phyloP scores from a whole-genome alignment of 2,329 filamentous ascomycete species.

The Hymenoscyphus fraxineus region DNA sequence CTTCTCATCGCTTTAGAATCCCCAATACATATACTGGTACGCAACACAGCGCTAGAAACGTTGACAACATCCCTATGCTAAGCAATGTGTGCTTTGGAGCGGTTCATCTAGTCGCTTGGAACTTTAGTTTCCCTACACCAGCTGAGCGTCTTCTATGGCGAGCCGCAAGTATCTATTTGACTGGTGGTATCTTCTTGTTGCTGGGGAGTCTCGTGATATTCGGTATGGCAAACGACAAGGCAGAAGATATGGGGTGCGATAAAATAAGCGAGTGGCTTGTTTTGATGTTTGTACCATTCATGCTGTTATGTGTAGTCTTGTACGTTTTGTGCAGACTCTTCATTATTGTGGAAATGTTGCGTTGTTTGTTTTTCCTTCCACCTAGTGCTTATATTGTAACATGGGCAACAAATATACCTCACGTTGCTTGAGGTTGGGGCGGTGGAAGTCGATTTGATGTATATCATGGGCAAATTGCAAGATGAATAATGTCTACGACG shows the following conservation, averaged over 20 bases:
- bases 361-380: neutral
- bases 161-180: neutral
- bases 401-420: neutral
- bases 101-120: conserved; percentile 21
- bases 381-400: neutral
- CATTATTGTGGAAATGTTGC: neutral
- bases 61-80: too few relatives aligned
- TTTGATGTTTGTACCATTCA: too few relatives aligned
- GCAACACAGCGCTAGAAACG: too few relatives aligned
- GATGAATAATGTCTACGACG: neutral
- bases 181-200: neutral
- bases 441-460: neutral
- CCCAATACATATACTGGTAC: too few relatives aligned
- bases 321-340: neutral
- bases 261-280: neutral
- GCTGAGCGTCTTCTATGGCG: conserved; percentile 5
- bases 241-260: neutral
- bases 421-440: neutral
- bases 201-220: too few relatives aligned
- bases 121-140: conserved; percentile 18
- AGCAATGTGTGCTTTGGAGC: conserved; percentile 13
- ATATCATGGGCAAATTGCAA: neutral
- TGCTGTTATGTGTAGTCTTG: neutral
- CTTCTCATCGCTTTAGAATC: too few relatives aligned
- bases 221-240: too few relatives aligned